phyloP scores from a whole-genome alignment of 371 early-diverging fungal species.

The Basidiobolus meristosporus region DNA sequence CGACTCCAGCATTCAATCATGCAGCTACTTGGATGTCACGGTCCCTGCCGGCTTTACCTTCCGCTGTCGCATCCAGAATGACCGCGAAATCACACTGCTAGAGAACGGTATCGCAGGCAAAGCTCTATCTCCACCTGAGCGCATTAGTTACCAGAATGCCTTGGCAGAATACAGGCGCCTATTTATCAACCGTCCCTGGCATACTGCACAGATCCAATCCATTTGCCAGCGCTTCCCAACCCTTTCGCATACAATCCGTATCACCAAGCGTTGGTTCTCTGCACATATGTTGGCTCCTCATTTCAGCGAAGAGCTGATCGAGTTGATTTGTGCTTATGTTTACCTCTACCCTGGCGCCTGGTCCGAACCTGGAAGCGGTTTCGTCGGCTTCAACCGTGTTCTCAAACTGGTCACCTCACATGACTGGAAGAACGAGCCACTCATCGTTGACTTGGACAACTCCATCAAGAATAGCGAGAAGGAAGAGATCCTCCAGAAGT shows the following conservation, averaged over 20 bases:
- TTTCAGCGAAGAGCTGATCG: conserved; percentile 34
- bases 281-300: conserved; percentile 45
- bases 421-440: conserved; percentile 51
- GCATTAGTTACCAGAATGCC: conserved; percentile 21
- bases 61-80: conserved; percentile 52
- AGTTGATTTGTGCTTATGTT: conserved; percentile 30
- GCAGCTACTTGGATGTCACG: conserved; percentile 46
- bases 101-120: conserved; percentile 23
- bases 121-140: too few species aligned
- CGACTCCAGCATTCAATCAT: conserved; percentile 19
- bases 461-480: conserved; percentile 16
- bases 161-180: conserved; percentile 19
- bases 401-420: conserved; percentile 44
- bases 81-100: conserved; percentile 43
- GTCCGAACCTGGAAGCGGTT: conserved; percentile 27
- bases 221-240: conserved; percentile 43
- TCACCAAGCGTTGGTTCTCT: conserved; percentile 75
- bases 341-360: conserved; percentile 45
- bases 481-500: conserved; percentile 9
- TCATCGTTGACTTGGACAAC: conserved; percentile 57
- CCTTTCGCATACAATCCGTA: conserved; percentile 45
- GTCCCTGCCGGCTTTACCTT: conserved; percentile 41
- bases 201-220: conserved; percentile 46
- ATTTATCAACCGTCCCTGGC: conserved; percentile 29
- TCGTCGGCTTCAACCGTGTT: conserved; percentile 53